A percentile compares a stretch with the other conserved stretches of the same genome.
Evolutionary conservation across 257 asterid species (phyloP).

Genomic region (Gynochthodes officinalis): DNA sequence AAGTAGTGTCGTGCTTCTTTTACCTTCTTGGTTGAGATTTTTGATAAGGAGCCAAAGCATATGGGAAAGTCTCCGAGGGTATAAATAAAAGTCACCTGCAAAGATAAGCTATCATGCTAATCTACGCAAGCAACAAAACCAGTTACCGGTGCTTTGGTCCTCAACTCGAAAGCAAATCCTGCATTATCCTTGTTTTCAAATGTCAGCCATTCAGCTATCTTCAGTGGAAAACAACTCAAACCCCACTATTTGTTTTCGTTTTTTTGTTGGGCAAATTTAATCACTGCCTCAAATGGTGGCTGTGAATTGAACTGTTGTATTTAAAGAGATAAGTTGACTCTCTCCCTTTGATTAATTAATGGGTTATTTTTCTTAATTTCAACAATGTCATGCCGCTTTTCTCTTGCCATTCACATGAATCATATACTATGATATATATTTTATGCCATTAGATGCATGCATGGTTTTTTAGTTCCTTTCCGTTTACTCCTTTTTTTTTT

Average conservation of each 20-base stretch:
- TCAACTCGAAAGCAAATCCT: neutral
- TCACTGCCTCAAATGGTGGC: too few species aligned
- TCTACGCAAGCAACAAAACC: conserved; percentile 1
- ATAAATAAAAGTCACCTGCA: neutral
- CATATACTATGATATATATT: too few species aligned
- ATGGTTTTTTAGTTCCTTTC: too few species aligned
- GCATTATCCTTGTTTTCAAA: neutral
- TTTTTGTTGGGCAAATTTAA: too few species aligned
- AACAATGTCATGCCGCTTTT: neutral
- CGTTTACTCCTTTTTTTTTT: too few species aligned
- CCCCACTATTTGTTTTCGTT: neutral
- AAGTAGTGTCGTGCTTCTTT: neutral
- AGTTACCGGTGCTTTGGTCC: neutral
- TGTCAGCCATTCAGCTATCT: conserved; percentile 2
- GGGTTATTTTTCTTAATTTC: neutral
- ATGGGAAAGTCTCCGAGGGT: neutral
- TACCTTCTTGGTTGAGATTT: neutral
- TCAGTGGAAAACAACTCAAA: conserved; percentile 11
- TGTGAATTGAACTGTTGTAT: too few species aligned
- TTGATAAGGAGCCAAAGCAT: conserved; percentile 11
- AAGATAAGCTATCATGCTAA: neutral
- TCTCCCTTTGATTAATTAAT: neutral
- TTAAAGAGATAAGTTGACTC: conserved; percentile 14
- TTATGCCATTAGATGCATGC: too few species aligned
- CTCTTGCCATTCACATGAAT: neutral